phyloP scores from a whole-genome alignment of 164 flowering plant species.

The Kingdonia uniflora region DNA sequence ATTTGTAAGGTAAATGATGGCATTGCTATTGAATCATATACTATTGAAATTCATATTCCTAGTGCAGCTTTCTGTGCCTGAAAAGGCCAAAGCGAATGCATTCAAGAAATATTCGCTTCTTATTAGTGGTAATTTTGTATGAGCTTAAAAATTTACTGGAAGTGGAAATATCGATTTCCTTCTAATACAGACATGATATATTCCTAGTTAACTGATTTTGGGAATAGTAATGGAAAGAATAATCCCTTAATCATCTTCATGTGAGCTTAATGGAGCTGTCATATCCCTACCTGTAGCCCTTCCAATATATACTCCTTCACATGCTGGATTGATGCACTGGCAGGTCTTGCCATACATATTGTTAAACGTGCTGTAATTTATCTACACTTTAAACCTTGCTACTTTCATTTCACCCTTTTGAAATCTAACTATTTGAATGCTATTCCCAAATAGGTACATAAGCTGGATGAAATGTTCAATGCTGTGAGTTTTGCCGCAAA shows the following conservation, averaged over 20 bases:
- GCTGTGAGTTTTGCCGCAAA: conserved; percentile 58
- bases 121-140: neutral
- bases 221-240: too few relatives aligned
- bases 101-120: neutral
- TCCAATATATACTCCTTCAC: too few relatives aligned
- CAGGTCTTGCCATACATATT: too few relatives aligned
- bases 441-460: conserved; percentile 39
- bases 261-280: neutral
- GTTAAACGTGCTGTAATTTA: too few relatives aligned
- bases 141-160: too few relatives aligned
- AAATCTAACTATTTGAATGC: neutral
- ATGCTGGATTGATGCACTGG: too few relatives aligned
- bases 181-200: too few relatives aligned
- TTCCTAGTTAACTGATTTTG: too few relatives aligned
- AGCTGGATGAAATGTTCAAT: conserved; percentile 56
- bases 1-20: conserved; percentile 50
- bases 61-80: too few relatives aligned
- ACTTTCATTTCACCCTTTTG: neutral
- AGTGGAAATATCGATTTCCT: too few relatives aligned
- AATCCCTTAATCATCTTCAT: neutral
- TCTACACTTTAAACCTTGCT: neutral
- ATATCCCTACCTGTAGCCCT: too few relatives aligned
- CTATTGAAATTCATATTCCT: neutral
- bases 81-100: neutral
- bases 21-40: neutral